Percentiles rank a stretch among this genome's conserved stretches.
These are phyloP conservation scores for Annulohypoxylon moriforme DNA, from an alignment of 495 filamentous ascomycete species.

Conservation along the genomic window DNA sequence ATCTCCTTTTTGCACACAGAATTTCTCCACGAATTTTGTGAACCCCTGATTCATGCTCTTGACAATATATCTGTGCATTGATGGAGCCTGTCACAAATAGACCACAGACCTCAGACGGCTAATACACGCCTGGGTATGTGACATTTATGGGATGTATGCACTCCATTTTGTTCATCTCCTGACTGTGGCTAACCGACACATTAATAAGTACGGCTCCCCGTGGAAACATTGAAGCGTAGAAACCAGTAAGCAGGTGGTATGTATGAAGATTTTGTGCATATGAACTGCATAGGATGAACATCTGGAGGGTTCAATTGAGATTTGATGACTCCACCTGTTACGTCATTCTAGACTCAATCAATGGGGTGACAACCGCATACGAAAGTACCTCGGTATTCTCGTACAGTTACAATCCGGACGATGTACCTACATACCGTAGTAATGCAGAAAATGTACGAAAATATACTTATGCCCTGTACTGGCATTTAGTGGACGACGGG, in stretches of 20 bases:
- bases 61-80: constrained; percentile 3
- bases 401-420: constrained; percentile 19
- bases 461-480: constrained; percentile 13
- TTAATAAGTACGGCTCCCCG: not conserved
- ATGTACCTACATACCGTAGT: constrained; percentile 30
- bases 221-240: not conserved
- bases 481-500: not conserved
- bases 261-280: constrained; percentile 29
- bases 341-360: constrained; percentile 35
- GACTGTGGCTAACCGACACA: constrained; percentile 4
- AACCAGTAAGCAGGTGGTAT: constrained; percentile 29
- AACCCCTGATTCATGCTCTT: constrained; percentile 17
- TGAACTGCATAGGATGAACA: constrained; percentile 13
- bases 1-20: not conserved
- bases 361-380: constrained; percentile 23
- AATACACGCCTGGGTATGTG: not conserved
- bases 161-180: not conserved
- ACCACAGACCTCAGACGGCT: constrained; percentile 5
- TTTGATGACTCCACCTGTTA: constrained; percentile 40
- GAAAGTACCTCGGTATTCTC: constrained; percentile 15
- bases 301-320: constrained; percentile 33
- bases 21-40: not conserved
- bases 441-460: constrained; percentile 19
- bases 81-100: constrained; percentile 3
- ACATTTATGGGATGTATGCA: not conserved